A percentile compares a stretch with the other conserved stretches of the same genome.
Conservation (phyloP, 345 rosid species). For the Eucalyptus guilfoylei region DNA sequence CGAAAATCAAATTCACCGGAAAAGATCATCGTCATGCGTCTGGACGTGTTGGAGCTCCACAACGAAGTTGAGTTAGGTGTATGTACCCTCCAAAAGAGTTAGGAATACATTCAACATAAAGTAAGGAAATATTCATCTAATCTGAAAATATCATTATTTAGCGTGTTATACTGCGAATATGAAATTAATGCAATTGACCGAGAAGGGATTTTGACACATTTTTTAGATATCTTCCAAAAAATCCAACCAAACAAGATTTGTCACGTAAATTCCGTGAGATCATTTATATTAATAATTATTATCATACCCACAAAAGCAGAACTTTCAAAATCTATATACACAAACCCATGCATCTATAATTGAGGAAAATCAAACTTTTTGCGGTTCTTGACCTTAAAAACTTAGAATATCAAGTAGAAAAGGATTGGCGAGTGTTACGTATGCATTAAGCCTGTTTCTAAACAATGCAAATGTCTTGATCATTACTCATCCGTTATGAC, state of each 20-base stretch:
- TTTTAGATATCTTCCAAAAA: not conserved
- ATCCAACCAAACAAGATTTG: not conserved
- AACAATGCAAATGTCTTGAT: not conserved
- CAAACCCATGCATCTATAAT: not conserved
- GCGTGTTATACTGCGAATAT: not conserved
- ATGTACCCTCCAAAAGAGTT: not conserved
- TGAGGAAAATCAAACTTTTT: not conserved
- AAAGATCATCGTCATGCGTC: not conserved
- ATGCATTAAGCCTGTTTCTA: not conserved
- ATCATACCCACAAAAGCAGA: not conserved
- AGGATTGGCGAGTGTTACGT: not conserved
- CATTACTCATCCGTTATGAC: not conserved
- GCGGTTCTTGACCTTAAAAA: not conserved
- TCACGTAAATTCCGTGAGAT: rapidly evolving
- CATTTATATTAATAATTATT: not conserved
- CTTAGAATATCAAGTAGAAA: not conserved
- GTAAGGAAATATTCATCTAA: not conserved
- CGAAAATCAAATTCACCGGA: not conserved
- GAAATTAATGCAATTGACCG: not conserved
- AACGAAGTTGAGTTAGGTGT: not conserved
- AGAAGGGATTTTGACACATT: rapidly evolving
- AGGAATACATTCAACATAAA: not conserved
- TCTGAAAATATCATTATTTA: not conserved
- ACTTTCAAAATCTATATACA: not conserved
- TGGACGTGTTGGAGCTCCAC: not conserved